Evolutionary conservation across 2,329 filamentous ascomycete species (phyloP), one percentile per base, ranked within the genome.

Genomic region (Tolypocladium tundrense): DNA sequence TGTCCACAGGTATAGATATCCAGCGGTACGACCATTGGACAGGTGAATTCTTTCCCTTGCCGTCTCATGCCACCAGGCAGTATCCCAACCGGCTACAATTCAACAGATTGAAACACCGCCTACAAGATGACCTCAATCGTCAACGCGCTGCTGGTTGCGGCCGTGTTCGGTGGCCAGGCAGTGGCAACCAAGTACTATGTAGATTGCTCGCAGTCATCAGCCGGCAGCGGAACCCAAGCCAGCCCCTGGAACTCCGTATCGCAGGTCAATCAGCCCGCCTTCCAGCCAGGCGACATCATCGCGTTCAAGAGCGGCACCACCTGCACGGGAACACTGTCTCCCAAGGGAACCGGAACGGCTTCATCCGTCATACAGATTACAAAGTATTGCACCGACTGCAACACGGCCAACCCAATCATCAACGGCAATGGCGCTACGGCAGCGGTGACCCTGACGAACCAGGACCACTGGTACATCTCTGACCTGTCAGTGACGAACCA

Each of bases 381-480:
- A 13, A 63, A 58, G 33, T 66, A 66, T 37, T 48, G 52, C 11
- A 11, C 35, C 16, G 60, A 58, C 10, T n/a, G 53, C 51, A 53
- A 7, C 5, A 16, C 41, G 1, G 27, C 37, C 37, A 58, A 59
- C 35, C 63, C 64, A 11, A 56, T 64, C 50, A 64, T 66, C 56
- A 62, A 66, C 48, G 64, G 61, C 37, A 58, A 52, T n/a, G 63
- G 64, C 1, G 60, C 60, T 0, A 33, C 59, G 1, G 60, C 64
- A 3, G 64, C 62, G 16, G 58, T 66, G 9, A 56, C 59, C 9
- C 51, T 66, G 43, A 63, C 57, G 10, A 65, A 66, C 55, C 64
- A 65, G 33, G 62, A 66, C 16, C 57, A 64, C 56, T 66, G 64
- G 64, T 41, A 58, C 31, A 63, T 66, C 16, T 63, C 62, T 27